Evolutionary conservation across 257 asterid genomes (phyloP).

Genomic region (Cruciata laevipes): DNA sequence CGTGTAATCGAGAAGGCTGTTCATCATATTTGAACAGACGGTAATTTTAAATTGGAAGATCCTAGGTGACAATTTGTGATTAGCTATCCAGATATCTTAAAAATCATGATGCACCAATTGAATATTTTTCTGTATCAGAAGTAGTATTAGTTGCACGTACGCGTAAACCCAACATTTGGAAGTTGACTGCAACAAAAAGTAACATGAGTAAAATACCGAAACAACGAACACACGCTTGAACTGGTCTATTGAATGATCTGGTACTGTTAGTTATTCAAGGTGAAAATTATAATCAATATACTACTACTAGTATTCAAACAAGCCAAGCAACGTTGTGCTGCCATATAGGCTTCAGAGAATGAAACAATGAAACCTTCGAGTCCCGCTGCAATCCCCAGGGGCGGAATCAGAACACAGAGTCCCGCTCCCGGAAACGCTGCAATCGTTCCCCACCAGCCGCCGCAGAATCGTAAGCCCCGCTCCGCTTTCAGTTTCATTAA

Average conservation of each 20-base stretch:
- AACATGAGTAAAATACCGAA: neutral
- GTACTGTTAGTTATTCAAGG: neutral
- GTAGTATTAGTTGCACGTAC: neutral
- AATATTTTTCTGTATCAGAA: too few species aligned
- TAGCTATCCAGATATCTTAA: too few species aligned
- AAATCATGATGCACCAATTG: too few species aligned
- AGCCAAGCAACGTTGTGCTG: neutral
- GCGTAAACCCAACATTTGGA: neutral
- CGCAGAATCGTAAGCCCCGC: conserved; percentile 13
- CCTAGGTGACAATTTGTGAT: too few species aligned
- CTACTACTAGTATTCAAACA: neutral
- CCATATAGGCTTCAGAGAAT: neutral
- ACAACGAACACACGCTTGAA: neutral
- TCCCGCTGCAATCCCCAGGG: conserved; percentile 30
- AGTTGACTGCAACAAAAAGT: neutral
- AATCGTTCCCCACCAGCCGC: neutral
- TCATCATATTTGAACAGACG: too few species aligned
- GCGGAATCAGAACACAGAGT: conserved; percentile 26
- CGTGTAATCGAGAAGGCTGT: too few species aligned
- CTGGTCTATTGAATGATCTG: conserved; percentile 1
- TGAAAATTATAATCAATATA: neutral
- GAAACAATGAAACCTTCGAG: conserved; percentile 34
- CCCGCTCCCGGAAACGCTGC: neutral
- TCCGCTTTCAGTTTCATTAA: conserved; percentile 26
- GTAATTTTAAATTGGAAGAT: too few species aligned